Percentiles rank a stretch among this genome's conserved stretches.
Conservation (phyloP, 2,329 filamentous ascomycete genomes). For the Microcyclospora tardicrescens region DNA sequence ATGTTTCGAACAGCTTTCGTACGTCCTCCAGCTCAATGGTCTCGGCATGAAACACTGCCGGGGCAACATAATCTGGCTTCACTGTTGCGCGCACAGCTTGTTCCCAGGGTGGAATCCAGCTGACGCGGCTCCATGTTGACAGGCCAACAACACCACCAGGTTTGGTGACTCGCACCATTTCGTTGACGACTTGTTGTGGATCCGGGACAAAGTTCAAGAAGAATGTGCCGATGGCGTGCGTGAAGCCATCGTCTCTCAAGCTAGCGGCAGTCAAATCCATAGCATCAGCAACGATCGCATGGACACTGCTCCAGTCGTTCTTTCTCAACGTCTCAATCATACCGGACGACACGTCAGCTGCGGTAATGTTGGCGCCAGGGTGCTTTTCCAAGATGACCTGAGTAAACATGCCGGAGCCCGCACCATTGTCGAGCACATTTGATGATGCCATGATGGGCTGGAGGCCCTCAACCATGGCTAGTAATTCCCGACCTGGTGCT, state of each 20-base stretch:
- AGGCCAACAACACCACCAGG: too few relatives aligned
- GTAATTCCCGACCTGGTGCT: constrained; percentile 4
- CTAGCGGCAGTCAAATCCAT: constrained; percentile 3
- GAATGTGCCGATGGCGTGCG: constrained; percentile 3
- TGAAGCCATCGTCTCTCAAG: constrained; percentile 2
- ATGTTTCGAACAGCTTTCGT: background rate
- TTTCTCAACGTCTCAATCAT: constrained; percentile 4
- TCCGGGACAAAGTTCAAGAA: constrained; percentile 2
- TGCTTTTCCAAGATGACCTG: constrained; percentile 1
- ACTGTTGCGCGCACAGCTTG: constrained; percentile 4
- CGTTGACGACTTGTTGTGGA: too few relatives aligned
- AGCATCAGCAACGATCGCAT: constrained; percentile 3
- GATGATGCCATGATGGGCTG: constrained; percentile 1
- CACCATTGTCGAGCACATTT: constrained; percentile 5
- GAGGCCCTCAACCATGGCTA: constrained; percentile 1
- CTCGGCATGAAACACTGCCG: constrained; percentile 3
- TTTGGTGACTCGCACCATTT: too few relatives aligned
- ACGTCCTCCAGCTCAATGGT: constrained; percentile 1
- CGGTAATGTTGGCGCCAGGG: constrained; percentile 2
- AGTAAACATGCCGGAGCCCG: constrained; percentile 5
- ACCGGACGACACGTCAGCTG: constrained; percentile 4
- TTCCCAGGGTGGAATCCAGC: constrained; percentile 2
- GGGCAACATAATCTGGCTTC: constrained; percentile 1
- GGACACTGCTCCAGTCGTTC: constrained; percentile 2
- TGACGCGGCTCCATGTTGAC: constrained; percentile 2